Base-by-base conservation (phyloP, 352 stramenopile species). In the Phytophthora kernoviae region DNA sequence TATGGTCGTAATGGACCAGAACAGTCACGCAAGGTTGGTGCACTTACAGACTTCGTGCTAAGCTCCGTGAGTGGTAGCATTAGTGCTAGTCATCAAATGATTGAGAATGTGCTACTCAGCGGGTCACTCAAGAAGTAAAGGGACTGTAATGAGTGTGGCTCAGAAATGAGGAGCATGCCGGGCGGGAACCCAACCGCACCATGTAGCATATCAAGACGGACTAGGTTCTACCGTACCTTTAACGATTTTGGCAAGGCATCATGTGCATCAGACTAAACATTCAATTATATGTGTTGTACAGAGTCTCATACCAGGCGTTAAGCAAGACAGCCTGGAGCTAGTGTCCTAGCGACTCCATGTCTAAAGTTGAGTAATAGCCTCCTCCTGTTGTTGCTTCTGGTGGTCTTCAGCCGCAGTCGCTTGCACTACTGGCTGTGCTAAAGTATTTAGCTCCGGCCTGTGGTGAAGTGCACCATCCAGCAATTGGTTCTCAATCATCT, bases 401-500 rank as follows among this genome's bases (percentile, higher is more conserved):
- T 62, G 59, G 33, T 67, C 54, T 55, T 67, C 49, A 42, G 20
- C 40, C 3, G 24, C n/a, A 18, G 17, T 56, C 10, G 61, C 51
- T 53, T 70, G 40, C 11, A 18, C 51, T 47, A 32, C 20, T 9
- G 61, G 45, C 45, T 64, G 54, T 17, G 45, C 61, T 37, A 70
- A 34, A 33, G 48, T 40, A 10, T 50, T 70, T 50, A 61, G 33
- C 11, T 63, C 51, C 15, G 34, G 37, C 17, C 22, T 51, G 18
- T 58, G 47, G 40, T 54, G 49, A 11, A 78, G 61, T 18, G 63
- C 75, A 30, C 65, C 62, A 56, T 86, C 69, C 36, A 90, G 58
- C 37, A 90, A 57, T 24, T 79, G 67, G 51, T 90, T 90, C 62
- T 90, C 79, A 56, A 88, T 87, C 68, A 90, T 86, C 61, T 88